Evolutionary conservation across 306 rosid species (phyloP), one percentile per base, ranked within the genome.

Genomic region (Vicia villosa): DNA sequence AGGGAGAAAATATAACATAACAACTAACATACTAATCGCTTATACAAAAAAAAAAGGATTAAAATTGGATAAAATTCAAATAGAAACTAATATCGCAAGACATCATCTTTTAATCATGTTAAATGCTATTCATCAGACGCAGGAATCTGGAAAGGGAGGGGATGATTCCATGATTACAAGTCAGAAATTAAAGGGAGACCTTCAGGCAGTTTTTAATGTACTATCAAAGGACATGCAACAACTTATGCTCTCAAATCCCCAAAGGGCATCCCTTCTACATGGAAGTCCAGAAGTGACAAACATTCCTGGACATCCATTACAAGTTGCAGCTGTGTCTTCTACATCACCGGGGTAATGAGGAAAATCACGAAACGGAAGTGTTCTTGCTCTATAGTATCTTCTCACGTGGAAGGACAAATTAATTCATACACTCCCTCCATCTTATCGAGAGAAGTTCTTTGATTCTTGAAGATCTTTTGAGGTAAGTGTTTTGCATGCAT

Each of bases 151-250:
- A 65, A 74, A 42, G 57, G 45, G 28, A 30, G 49, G 72, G n/a
- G 37, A 41, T 65, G 78, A 64, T 74, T 74, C 72, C 40, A 19
- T 55, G 40, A 59, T 63, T 28, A 54, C 66, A 45, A 12, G 47
- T 65, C 72, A 65, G 26, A 74, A 74, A 42, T 38, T 74, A 63
- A 74, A 28, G 49, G 66, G 37, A 42, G 78, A 74, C 72, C 78
- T 74, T 55, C 58, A 55, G 66, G 72, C 72, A 16, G 72, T 74
- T 65, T 74, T 64, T 49, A 42, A 65, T 30, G 78, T 65, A 21
- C 78, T 74, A 42, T 8, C 78, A 19, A 74, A 65, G 78, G 78
- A 74, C 50, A 64, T 74, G 78, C 78, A 74, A 43, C 66, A 64
- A 42, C 3, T 74, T 8, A 54, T 74, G 78, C 72, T 74, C 54